Percentiles rank a stretch among this genome's conserved stretches.
These are phyloP conservation scores for Fusarium domesticum DNA, from an alignment of 2,329 filamentous ascomycete species.

Conservation along the genomic window DNA sequence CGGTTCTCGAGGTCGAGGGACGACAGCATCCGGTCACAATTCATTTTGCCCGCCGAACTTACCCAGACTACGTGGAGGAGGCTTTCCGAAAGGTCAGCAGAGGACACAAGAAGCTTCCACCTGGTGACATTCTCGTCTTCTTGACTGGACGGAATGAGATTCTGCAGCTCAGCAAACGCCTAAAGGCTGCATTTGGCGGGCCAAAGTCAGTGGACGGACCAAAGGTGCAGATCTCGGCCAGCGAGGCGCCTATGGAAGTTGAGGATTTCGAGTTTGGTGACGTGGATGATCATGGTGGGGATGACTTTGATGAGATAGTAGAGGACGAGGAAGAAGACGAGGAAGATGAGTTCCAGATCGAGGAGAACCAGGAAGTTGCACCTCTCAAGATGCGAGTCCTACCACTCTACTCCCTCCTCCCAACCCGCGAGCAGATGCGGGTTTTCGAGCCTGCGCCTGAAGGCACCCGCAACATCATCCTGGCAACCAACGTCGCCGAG, in stretches of 20 bases:
- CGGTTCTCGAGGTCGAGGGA: constrained; percentile 85
- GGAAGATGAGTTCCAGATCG: constrained; percentile 67
- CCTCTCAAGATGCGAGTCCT: constrained; percentile 78
- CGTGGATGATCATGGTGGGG: constrained; percentile 59
- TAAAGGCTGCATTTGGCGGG: constrained; percentile 66
- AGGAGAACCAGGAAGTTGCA: constrained; percentile 58
- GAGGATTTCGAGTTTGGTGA: constrained; percentile 85
- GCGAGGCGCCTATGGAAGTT: constrained; percentile 73
- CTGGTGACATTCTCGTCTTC: constrained; percentile 90
- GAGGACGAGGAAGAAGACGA: constrained; percentile 56
- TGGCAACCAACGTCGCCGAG: constrained; percentile 96
- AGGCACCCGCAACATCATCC: constrained; percentile 77
- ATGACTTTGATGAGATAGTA: constrained; percentile 57
- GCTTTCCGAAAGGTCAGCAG: constrained; percentile 81
- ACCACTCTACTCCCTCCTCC: constrained; percentile 90
- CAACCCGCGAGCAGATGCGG: constrained; percentile 83
- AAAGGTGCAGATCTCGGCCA: constrained; percentile 72
- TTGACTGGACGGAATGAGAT: constrained; percentile 94
- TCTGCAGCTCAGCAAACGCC: constrained; percentile 70
- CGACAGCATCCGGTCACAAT: constrained; percentile 86
- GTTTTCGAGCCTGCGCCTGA: constrained; percentile 86
- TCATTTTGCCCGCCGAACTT: constrained; percentile 82
- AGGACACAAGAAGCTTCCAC: constrained; percentile 85
- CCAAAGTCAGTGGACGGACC: constrained; percentile 56
- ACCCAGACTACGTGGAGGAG: constrained; percentile 86